These are phyloP conservation scores for Monsonia emarginata DNA, from an alignment of 441 rosid genomes.

Conservation along the genomic window DNA sequence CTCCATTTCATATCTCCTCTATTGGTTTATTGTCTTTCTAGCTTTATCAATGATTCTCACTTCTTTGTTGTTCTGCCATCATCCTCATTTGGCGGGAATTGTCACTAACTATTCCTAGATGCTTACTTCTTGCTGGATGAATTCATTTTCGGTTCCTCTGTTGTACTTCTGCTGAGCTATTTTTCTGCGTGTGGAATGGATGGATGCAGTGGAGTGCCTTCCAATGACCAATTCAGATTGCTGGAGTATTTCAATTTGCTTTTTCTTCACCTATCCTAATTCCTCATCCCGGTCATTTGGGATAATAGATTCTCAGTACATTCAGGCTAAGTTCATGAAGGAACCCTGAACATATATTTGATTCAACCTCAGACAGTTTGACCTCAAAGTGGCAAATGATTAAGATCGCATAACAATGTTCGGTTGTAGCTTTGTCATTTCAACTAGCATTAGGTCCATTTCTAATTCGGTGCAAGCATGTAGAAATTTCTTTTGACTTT, in stretches of 20 bases:
- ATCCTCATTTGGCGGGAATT: no score
- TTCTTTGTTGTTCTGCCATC: background rate
- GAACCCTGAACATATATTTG: background rate
- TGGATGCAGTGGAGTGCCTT: background rate
- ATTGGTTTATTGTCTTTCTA: background rate
- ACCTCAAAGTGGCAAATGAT: background rate
- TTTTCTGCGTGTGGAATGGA: background rate
- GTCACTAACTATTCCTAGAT: background rate
- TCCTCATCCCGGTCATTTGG: background rate
- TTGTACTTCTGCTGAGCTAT: background rate
- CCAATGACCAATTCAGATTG: background rate
- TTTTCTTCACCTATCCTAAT: background rate
- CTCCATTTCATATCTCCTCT: background rate
- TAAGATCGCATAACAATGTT: background rate
- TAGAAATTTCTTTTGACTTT: background rate
- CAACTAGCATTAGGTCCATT: background rate
- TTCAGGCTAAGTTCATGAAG: background rate
- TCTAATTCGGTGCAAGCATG: background rate
- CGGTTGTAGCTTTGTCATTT: background rate
- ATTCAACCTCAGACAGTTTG: background rate
- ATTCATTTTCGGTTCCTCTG: background rate
- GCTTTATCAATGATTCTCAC: background rate
- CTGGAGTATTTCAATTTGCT: background rate
- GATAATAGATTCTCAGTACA: background rate
- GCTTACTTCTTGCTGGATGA: background rate